Percentiles rank a stretch among this genome's conserved stretches.
phyloP scores from a whole-genome alignment of 805 yeast genomes.

The Pichia phayaonensis region DNA sequence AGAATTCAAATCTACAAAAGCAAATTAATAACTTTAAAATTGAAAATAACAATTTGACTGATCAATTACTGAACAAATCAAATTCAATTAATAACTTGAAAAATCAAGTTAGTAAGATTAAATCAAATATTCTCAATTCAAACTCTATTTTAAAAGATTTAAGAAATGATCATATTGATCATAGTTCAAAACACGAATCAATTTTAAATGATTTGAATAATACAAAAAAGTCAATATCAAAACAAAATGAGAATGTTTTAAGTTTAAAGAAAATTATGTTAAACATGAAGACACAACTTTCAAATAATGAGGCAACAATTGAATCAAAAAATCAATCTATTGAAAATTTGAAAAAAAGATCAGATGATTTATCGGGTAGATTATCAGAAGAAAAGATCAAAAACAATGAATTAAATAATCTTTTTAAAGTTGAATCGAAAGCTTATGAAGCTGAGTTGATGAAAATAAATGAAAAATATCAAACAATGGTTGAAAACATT shows the following conservation, averaged over 20 bases:
- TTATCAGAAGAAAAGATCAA: conserved; percentile 40
- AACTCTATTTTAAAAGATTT: conserved; percentile 5
- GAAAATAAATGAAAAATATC: conserved; percentile 5
- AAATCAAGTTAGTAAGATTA: conserved; percentile 3
- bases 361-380: conserved; percentile 38
- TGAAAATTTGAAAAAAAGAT: conserved; percentile 27
- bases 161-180: conserved; percentile 3
- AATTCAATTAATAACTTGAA: conserved; percentile 9
- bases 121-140: conserved; percentile 1
- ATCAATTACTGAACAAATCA: conserved; percentile 4
- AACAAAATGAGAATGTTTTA: conserved; percentile 9
- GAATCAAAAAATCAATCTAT: conserved; percentile 20
- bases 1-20: conserved; percentile 8
- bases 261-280: conserved; percentile 11
- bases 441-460: conserved; percentile 9
- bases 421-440: conserved; percentile 11
- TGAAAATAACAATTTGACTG: conserved; percentile 6
- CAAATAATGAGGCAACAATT: conserved; percentile 7
- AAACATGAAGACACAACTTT: conserved; percentile 12
- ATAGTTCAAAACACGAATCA: conserved; percentile 1
- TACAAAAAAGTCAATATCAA: conserved; percentile 5
- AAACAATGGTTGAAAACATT: not conserved
- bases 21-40: conserved; percentile 6
- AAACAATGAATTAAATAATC: conserved; percentile 23
- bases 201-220: conserved; percentile 8